Evolutionary conservation across 495 filamentous ascomycete genomes (phyloP).

Genomic region (Neurospora sp.): DNA sequence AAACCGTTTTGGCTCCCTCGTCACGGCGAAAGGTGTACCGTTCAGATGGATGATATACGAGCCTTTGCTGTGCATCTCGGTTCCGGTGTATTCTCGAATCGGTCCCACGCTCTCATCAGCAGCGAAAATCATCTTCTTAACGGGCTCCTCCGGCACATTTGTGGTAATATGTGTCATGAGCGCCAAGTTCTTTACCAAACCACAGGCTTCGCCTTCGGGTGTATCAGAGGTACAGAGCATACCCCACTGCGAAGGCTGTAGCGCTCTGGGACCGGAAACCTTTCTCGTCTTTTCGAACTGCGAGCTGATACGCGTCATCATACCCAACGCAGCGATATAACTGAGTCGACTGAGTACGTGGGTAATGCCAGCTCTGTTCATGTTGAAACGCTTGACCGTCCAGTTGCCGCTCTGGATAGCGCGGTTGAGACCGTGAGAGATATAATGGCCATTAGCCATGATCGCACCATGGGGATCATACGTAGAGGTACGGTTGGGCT

Average conservation of each 20-base stretch:
- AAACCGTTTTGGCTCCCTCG: conserved; percentile 72
- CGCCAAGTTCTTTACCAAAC: conserved; percentile 95
- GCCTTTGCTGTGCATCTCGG: conserved; percentile 73
- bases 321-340: conserved; percentile 95
- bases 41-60: conserved; percentile 89
- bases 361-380: conserved; percentile 94
- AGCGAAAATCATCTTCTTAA: conserved; percentile 71
- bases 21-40: conserved; percentile 82
- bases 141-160: conserved; percentile 80
- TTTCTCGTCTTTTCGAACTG: conserved; percentile 99
- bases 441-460: conserved; percentile 63
- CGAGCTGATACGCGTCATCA: conserved; percentile 98
- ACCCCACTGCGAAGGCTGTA: conserved; percentile 95
- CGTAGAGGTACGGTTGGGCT: conserved; percentile 70
- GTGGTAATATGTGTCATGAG: conserved; percentile 99
- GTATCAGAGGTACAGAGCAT: conserved; percentile 97
- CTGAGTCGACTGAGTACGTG: conserved; percentile 92
- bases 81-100: conserved; percentile 60
- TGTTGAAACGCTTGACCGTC: conserved; percentile 93
- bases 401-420: conserved; percentile 96
- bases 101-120: conserved; percentile 47
- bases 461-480: conserved; percentile 80
- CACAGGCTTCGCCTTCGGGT: conserved; percentile 95
- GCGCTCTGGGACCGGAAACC: conserved; percentile 84
- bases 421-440: conserved; percentile 83